Base-by-base conservation (phyloP, 1,284 basidiomycete genomes). In the Taiwanofungus camphoratus region DNA sequence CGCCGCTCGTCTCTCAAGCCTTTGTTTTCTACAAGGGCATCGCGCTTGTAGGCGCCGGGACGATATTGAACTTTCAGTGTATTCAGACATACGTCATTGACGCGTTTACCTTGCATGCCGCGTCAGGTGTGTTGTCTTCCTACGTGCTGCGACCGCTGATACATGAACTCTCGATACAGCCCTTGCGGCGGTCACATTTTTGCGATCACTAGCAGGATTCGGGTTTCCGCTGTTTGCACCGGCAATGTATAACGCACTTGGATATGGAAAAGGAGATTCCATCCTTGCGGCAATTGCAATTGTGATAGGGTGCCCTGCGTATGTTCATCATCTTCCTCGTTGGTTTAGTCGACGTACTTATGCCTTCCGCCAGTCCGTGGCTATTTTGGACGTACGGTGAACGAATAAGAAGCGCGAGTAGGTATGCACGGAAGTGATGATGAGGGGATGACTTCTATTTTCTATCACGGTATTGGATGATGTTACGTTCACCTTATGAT, bases 191-290 rank as follows among this genome's bases (percentile, higher is more conserved):
- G 73, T 74, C 13, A 63, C 73, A 0, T 80, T 61, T 58, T 54
- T 83, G 3, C 76, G 81, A 26, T 77, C 79, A 0, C 50, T 82
- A 0, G 74, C 74, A 1, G 79, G 82, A 2, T 82, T 82, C 39
- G 77, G 72, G 2, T 86, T 86, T 57, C 82, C 82, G 13, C 58
- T 86, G 9, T 84, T 86, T 45, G 79, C 76, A 1, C 77, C 79
- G 4, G 63, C 72, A 13, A 82, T 85, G 80, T 85, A 78, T 58
- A 60, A 66, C 3, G 65, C 65, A 11, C 66, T 85, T 0, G 83
- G 81, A 5, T 82, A 76, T 41, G 83, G 82, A 0, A 79, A 76
- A 47, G 82, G 79, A 3, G 64, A 78, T 46, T 79, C 81, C 0
- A 69, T 86, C 13, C 65, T 86, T 7, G 80, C 77, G 0, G 71